These are phyloP conservation scores for Nemania sp. DNA, from an alignment of 2,329 filamentous ascomycete genomes.

Conservation along the genomic window DNA sequence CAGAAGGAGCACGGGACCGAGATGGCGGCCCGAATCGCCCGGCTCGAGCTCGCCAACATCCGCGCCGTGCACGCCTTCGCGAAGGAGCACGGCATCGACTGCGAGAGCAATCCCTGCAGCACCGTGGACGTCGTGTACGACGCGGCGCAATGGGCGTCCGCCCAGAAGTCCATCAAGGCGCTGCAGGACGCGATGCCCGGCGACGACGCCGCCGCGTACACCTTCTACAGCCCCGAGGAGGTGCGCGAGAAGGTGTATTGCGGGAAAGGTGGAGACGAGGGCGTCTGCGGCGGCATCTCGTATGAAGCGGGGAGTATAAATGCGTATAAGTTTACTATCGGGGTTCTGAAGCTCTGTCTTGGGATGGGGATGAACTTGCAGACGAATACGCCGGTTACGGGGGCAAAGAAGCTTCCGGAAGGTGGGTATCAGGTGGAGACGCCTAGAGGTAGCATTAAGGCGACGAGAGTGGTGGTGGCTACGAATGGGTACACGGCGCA, in stretches of 20 bases:
- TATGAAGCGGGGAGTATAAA: conserved; percentile 60
- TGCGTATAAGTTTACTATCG: conserved; percentile 56
- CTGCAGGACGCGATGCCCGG: conserved; percentile 60
- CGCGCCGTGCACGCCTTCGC: conserved; percentile 67
- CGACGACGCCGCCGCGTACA: conserved; percentile 59
- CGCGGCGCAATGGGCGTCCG: conserved; percentile 54
- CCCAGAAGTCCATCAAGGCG: conserved; percentile 55
- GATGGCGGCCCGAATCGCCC: conserved; percentile 63
- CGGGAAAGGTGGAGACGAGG: conserved; percentile 47
- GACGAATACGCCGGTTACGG: conserved; percentile 61
- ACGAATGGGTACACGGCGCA: conserved; percentile 66
- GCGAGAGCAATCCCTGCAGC: conserved; percentile 63
- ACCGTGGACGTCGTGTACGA: conserved; percentile 72
- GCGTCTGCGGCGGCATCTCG: conserved; percentile 60
- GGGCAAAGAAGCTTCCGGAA: conserved; percentile 35
- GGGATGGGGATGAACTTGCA: conserved; percentile 62
- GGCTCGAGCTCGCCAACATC: conserved; percentile 66
- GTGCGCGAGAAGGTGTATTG: conserved; percentile 57
- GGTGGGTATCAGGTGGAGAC: conserved; percentile 58
- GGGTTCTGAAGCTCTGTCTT: conserved; percentile 60
- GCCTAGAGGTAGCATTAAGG: conserved; percentile 56
- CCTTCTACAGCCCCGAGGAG: conserved; percentile 57
- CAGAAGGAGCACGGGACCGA: conserved; percentile 58
- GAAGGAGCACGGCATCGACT: conserved; percentile 58
- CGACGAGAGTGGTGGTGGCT: conserved; percentile 61